Conservation (phyloP, 345 rosid species). For the Murraya paniculata region DNA sequence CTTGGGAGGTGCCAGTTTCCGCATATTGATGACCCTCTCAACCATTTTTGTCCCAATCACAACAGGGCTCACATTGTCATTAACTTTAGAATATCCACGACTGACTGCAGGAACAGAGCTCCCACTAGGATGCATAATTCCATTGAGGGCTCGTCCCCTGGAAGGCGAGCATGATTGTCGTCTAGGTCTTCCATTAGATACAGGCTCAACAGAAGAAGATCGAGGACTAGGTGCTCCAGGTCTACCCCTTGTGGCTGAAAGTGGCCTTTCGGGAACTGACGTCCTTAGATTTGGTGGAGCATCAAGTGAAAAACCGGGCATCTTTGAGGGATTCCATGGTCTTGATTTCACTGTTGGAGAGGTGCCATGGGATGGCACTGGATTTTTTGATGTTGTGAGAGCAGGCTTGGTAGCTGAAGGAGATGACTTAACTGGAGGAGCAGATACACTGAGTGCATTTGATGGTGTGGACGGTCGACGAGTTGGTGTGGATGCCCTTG, state of each 20-base stretch:
- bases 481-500: conserved; percentile 89
- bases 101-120: conserved; percentile 86
- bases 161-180: conserved; percentile 97
- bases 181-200: conserved; percentile 62
- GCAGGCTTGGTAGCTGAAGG: conserved; percentile 42
- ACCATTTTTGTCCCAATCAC: conserved; percentile 92
- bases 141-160: conserved; percentile 72
- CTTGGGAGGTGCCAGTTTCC: conserved; percentile 82
- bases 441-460: conserved; percentile 45
- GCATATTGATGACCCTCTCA: conserved; percentile 92
- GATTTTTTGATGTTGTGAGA: conserved; percentile 44
- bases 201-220: conserved; percentile 83
- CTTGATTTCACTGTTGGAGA: conserved; percentile 80
- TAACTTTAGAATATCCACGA: conserved; percentile 60
- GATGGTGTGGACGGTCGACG: conserved; percentile 67
- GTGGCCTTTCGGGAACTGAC: conserved; percentile 79
- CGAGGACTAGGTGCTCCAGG: conserved; percentile 91
- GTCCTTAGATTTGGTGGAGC: conserved; percentile 98
- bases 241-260: conserved; percentile 91
- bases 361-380: conserved; percentile 61
- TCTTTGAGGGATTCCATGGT: conserved; percentile 98
- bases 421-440: conserved; percentile 46
- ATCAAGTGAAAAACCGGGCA: conserved; percentile 95
- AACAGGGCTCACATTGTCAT: conserved; percentile 82
- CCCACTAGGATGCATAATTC: conserved; percentile 64